These are phyloP conservation scores for Suhomyces wounanorum DNA, from an alignment of 1,139 yeast genomes.

Conservation along the genomic window DNA sequence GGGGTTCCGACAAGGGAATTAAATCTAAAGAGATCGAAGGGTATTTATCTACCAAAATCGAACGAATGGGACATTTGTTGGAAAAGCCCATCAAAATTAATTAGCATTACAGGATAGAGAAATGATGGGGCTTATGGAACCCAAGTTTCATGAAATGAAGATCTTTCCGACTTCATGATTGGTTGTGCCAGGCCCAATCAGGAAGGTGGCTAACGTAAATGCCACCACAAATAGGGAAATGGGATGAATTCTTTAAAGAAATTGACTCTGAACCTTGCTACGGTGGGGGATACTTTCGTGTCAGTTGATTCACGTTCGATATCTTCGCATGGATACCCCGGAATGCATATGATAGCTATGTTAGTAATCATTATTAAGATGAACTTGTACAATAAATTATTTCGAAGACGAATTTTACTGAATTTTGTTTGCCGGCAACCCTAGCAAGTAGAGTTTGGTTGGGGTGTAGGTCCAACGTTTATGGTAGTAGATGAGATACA, in stretches of 20 bases:
- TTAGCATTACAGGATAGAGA: constrained; percentile 1
- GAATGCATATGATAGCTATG: neutral
- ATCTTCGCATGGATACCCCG: neutral
- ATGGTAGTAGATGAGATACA: too few relatives aligned
- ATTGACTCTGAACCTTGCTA: neutral
- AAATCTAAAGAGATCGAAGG: constrained; percentile 87
- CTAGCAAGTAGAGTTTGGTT: too few relatives aligned
- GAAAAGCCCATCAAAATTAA: constrained; percentile 53
- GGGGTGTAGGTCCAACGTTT: too few relatives aligned
- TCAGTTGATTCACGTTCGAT: neutral
- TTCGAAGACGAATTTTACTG: neutral
- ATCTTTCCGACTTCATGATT: neutral
- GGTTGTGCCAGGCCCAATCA: neutral
- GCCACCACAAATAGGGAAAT: neutral
- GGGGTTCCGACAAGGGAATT: constrained; percentile 71
- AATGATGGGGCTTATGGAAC: neutral
- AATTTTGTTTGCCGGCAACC: too few relatives aligned
- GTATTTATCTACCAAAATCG: constrained; percentile 88
- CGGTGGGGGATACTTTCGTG: neutral
- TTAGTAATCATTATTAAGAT: neutral
- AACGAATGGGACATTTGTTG: constrained; percentile 93
- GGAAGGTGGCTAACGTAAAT: neutral
- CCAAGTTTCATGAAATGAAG: neutral
- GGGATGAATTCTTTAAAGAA: neutral
- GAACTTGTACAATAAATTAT: neutral